phyloP scores from a whole-genome alignment of 306 rosid species.

The Ceratonia siliqua region DNA sequence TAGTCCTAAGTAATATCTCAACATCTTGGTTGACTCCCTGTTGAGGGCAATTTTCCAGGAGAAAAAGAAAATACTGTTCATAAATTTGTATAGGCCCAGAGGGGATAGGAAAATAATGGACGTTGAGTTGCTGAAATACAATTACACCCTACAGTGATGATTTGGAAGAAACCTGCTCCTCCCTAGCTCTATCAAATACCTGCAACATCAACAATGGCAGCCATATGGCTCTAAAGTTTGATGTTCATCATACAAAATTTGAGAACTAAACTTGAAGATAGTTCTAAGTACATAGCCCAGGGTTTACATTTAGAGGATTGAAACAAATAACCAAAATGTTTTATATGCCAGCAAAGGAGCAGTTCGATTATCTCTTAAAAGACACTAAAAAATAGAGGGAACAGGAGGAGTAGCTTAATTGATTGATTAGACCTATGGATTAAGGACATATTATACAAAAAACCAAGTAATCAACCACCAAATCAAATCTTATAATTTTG shows the following conservation, averaged over 20 bases:
- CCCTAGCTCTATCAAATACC: not conserved
- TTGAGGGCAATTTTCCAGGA: constrained; percentile 6
- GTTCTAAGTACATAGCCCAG: not conserved
- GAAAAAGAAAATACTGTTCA: not conserved
- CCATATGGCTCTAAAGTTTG: not conserved
- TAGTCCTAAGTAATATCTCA: constrained; percentile 26
- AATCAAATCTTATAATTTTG: not conserved
- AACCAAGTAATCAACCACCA: constrained; percentile 5
- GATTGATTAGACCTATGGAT: constrained; percentile 6
- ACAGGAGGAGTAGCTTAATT: not conserved
- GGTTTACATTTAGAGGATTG: not conserved
- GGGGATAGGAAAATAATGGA: not conserved
- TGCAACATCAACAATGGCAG: not conserved
- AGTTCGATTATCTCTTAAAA: not conserved
- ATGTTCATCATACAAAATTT: not conserved
- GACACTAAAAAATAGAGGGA: not conserved
- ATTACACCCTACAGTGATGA: not conserved
- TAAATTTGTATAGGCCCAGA: not conserved
- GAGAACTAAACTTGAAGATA: not conserved
- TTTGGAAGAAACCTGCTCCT: not conserved
- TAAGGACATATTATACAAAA: constrained; percentile 10
- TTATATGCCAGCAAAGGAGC: not conserved
- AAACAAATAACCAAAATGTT: not conserved
- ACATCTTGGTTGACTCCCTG: constrained; percentile 1
- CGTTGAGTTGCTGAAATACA: not conserved